A percentile compares a stretch with the other conserved stretches of the same genome.
phyloP scores from a whole-genome alignment of 441 rosid species.

The Aquilaria agallochum region DNA sequence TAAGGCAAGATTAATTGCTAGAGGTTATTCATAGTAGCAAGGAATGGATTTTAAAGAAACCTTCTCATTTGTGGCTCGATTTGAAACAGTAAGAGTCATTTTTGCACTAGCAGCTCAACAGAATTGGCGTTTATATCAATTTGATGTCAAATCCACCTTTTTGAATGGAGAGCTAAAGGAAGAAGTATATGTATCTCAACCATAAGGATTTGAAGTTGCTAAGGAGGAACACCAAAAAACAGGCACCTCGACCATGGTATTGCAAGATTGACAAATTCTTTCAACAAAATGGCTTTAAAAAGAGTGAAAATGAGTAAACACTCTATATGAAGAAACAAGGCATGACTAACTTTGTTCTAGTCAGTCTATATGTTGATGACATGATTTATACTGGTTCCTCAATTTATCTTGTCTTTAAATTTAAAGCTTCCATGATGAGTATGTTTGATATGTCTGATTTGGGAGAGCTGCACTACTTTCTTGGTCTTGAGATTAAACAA shows the following conservation, averaged over 20 bases:
- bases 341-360: background rate
- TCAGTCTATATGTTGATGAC: background rate
- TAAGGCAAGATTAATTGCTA: background rate
- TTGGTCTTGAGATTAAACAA: background rate
- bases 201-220: background rate
- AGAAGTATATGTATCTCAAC: background rate
- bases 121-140: background rate
- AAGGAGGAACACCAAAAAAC: background rate
- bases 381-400: background rate
- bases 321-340: background rate
- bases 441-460: too few relatives aligned
- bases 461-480: too few relatives aligned
- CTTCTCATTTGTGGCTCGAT: background rate
- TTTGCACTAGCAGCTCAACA: background rate
- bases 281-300: too few relatives aligned
- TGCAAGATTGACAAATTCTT: background rate
- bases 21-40: background rate
- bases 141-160: conserved; percentile 19
- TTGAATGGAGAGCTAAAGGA: background rate
- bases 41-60: background rate
- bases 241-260: background rate
- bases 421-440: background rate
- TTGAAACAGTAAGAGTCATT: background rate
- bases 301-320: background rate
- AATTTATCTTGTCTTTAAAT: background rate